Evolutionary conservation across 2,329 filamentous ascomycete genomes (phyloP), one percentile per base, ranked within the genome.

Genomic region (Aspergillus pseudoglaucus): DNA sequence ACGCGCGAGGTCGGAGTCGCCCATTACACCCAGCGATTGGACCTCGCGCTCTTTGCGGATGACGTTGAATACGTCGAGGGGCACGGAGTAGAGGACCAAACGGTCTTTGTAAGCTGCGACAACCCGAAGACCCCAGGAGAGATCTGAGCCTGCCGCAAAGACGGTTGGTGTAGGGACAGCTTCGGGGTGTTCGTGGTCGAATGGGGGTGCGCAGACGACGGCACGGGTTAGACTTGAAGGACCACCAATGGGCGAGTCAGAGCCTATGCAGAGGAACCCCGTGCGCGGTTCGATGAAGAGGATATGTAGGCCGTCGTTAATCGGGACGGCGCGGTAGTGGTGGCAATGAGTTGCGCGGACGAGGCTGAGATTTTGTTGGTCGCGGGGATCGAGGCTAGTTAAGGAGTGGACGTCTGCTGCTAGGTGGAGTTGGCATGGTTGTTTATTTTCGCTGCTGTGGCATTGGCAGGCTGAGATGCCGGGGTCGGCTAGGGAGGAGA

Each of bases 291-390:
- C 82, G 6, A 80, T 80, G 60, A 84, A 86, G 4, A 86, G 64
- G 32, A 87, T 71, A 55, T 86, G 81, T 47, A 78, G 69, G 1
- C 83, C 82, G 60, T 87, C 84, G 51, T 80, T 83, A 35, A 87
- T 62, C 3, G 84, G 83, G 10, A 84, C 66, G 2, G 82, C 82
- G 41, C 76, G 77, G 56, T 82, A 84, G 56, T 85, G 81, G 57
- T 85, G 81, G 30, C 75, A 75, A 42, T 68, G 70, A 1, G 67
- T 70, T 14, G 70, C 68, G 27, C 69, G 65, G n/a, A 74, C 60
- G 7, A 67, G 58, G 27, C 60, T 66, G 20, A 67, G 52, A 20
- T 54, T 57, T 51, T 49, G 44, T 46, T 51, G 49, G 40, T 56
- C 47, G 50, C 57, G 41, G 44, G 54, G 38, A 37, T 50, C 49